Conservation (phyloP, 2,329 filamentous ascomycete species). For the Xylaria sp. region DNA sequence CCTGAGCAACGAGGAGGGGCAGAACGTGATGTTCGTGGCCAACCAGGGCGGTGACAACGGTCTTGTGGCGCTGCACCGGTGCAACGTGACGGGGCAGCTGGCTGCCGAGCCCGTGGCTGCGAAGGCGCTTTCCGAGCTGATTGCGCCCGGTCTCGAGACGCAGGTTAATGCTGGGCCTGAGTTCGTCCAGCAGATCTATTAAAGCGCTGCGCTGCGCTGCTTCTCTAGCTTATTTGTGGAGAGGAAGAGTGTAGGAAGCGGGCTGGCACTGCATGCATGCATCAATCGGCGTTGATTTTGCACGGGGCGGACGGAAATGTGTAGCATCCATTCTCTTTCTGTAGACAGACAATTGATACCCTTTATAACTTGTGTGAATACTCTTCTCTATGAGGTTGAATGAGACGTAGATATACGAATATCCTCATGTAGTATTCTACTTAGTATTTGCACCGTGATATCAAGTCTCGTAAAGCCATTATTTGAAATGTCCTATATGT, state of each 20-base stretch:
- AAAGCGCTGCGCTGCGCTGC: neutral
- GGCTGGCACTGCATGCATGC: neutral
- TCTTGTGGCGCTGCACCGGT: slow-evolving; percentile 54
- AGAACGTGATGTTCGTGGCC: slow-evolving; percentile 56
- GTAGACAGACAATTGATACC: neutral
- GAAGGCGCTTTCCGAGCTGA: slow-evolving; percentile 34
- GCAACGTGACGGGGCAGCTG: slow-evolving; percentile 38
- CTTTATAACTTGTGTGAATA: neutral
- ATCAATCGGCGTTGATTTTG: neutral
- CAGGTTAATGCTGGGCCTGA: slow-evolving; percentile 44
- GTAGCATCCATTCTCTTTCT: neutral
- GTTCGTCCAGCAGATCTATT: slow-evolving; percentile 46
- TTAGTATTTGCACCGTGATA: neutral
- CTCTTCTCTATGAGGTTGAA: no score
- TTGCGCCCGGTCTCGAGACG: slow-evolving; percentile 33
- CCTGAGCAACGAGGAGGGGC: slow-evolving; percentile 50
- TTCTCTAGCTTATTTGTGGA: neutral
- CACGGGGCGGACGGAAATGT: neutral
- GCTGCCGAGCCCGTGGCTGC: slow-evolving; percentile 40
- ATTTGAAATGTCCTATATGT: neutral
- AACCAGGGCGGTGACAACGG: slow-evolving; percentile 58
- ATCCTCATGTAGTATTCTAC: neutral
- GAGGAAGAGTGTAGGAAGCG: neutral
- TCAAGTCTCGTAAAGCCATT: neutral
- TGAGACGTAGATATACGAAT: neutral